Conservation (phyloP, 768 basidiomycete species). For the Galerina sulciceps region DNA sequence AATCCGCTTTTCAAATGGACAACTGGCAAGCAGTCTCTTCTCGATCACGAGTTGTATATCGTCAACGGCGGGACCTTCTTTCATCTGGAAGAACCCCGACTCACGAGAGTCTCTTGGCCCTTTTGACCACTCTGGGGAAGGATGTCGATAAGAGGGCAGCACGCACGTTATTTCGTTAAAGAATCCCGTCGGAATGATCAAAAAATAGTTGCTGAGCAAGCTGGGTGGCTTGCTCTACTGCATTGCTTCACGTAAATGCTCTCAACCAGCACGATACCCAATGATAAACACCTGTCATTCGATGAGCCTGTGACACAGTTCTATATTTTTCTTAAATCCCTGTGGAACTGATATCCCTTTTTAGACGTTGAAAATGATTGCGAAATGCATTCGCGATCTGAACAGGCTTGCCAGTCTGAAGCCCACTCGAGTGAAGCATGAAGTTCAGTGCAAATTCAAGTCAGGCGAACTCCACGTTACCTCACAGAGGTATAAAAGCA, state of each 20-base stretch:
- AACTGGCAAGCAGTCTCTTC: slow-evolving; percentile 42
- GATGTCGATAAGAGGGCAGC: slow-evolving; percentile 33
- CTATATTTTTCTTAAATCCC: background rate
- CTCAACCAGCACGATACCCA: background rate
- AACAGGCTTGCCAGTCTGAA: slow-evolving; percentile 44
- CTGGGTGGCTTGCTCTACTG: slow-evolving; percentile 50
- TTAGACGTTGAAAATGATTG: slow-evolving; percentile 38
- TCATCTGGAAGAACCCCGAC: slow-evolving; percentile 27
- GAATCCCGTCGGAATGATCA: slow-evolving; percentile 20
- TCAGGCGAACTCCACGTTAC: slow-evolving; percentile 35
- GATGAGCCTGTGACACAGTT: slow-evolving; percentile 25
- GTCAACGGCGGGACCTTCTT: slow-evolving; percentile 42
- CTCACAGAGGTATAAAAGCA: slow-evolving; percentile 48
- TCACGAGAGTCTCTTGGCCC: slow-evolving; percentile 36
- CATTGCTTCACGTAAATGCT: slow-evolving; percentile 24
- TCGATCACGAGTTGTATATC: slow-evolving; percentile 41
- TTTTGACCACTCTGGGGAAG: slow-evolving; percentile 43
- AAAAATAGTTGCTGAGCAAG: slow-evolving; percentile 37
- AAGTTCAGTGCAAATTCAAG: slow-evolving; percentile 36
- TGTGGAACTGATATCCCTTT: background rate
- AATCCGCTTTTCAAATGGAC: slow-evolving; percentile 52
- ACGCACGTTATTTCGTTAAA: slow-evolving; percentile 31
- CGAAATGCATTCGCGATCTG: slow-evolving; percentile 42
- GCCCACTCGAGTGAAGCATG: slow-evolving; percentile 50
- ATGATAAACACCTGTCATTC: slow-evolving; percentile 31